Conservation (phyloP, 2,329 filamentous ascomycete species). For the Aureobasidium sp. region DNA sequence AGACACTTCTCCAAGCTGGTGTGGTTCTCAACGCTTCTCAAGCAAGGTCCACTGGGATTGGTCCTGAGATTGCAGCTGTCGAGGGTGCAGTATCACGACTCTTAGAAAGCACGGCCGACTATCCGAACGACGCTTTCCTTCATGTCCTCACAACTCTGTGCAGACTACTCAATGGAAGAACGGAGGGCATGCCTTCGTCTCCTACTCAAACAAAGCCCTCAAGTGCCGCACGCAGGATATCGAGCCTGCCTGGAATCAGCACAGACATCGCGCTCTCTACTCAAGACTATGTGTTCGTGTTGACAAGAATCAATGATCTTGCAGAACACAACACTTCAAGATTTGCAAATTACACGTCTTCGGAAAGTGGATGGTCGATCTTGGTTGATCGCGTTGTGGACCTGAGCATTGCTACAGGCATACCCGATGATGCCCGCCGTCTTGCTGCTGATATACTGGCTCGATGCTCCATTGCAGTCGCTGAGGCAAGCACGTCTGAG, state of each 20-base stretch:
- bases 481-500: slow-evolving; percentile 45
- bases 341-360: slow-evolving; percentile 57
- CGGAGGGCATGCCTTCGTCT: slow-evolving; percentile 12
- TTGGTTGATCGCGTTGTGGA: slow-evolving; percentile 49
- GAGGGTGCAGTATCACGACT: slow-evolving; percentile 79
- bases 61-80: slow-evolving; percentile 75
- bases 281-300: slow-evolving; percentile 39
- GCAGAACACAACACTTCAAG: slow-evolving; percentile 43
- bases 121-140: slow-evolving; percentile 72
- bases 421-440: slow-evolving; percentile 36
- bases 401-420: slow-evolving; percentile 33
- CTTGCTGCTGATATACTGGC: slow-evolving; percentile 43
- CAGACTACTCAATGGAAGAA: slow-evolving; percentile 46
- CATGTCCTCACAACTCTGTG: slow-evolving; percentile 71
- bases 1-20: slow-evolving; percentile 88
- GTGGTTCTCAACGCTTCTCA: slow-evolving; percentile 58
- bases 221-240: slow-evolving; percentile 26
- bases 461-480: slow-evolving; percentile 38
- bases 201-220: slow-evolving; percentile 18
- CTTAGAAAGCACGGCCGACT: slow-evolving; percentile 87
- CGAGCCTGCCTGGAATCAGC: slow-evolving; percentile 36
- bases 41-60: slow-evolving; percentile 36
- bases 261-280: slow-evolving; percentile 29
- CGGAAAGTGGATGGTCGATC: slow-evolving; percentile 66
- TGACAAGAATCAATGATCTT: slow-evolving; percentile 40